Evolutionary conservation across 2,329 filamentous ascomycete genomes (phyloP), one percentile per base, ranked within the genome.

Genomic region (Dothidotthia symphoricarpi): DNA sequence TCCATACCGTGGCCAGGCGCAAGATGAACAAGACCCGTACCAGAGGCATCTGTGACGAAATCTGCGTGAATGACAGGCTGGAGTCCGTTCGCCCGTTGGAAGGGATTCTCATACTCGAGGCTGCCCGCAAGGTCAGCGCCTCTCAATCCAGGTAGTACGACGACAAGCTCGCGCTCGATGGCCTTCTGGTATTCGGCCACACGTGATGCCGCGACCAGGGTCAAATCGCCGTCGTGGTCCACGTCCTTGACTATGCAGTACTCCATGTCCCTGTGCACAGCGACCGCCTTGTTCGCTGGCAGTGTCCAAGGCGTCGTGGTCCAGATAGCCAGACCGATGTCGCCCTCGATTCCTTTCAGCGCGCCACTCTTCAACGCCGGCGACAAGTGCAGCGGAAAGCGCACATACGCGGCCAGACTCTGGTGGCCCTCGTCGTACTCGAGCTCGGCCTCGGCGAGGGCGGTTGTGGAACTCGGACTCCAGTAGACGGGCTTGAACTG

Each of bases 301-400:
- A 98, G 73, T 0, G 93, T 98, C 93, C 93, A 98, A 0, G 93
- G 93, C 1, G 93, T 98, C 0, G 93, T 98, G 2, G 93, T 98
- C 93, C 93, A 98, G 34, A 97, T 87, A n/a, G 93, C 77, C n/a
- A 86, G 88, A 62, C 77, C 85, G 9, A 96, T 17, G 1, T 52
- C 41, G 1, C 47, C 47, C 3, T 36, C 10, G 0, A 63, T 31
- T 17, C 25, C 28, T 28, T 39, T 45, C 34, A 72, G 59, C 15
- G 70, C 42, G 5, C 53, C 66, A 6, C 69, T 55, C 31, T 59
- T 56, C 16, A 83, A 51, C 16, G 68, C 59, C 6, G 69, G 59
- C 0, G 75, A 70, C 10, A 67, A 55, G 1, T 66, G 64, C 17
- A 96, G 73, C 1, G 83, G 86, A 56, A 94, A 94, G 43, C 80